Conservation (phyloP, 2,329 filamentous ascomycete species). For the Davidsoniella virescens region DNA sequence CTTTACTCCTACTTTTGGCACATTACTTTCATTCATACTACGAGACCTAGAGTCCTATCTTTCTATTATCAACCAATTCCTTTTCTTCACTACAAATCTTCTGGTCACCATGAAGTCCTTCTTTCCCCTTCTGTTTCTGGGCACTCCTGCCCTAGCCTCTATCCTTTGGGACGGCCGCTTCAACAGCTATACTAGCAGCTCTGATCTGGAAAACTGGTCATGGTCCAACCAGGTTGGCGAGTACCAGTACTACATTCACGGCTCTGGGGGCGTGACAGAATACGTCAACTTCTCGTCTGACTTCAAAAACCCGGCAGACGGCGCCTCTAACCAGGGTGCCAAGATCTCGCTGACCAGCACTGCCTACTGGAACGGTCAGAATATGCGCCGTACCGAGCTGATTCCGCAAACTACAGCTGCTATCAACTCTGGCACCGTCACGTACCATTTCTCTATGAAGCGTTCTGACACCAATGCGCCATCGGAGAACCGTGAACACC, state of each 20-base stretch:
- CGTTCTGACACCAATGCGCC: slow-evolving; percentile 43
- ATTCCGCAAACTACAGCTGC: slow-evolving; percentile 53
- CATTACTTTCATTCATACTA: slow-evolving; percentile 6
- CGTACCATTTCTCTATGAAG: slow-evolving; percentile 58
- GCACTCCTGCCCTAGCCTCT: slow-evolving; percentile 11
- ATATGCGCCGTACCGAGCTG: slow-evolving; percentile 56
- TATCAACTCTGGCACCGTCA: slow-evolving; percentile 50
- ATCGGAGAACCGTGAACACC: slow-evolving; percentile 47
- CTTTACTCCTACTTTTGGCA: not conserved
- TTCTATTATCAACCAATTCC: slow-evolving; percentile 10
- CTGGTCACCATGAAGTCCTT: slow-evolving; percentile 13
- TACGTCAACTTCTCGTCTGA: slow-evolving; percentile 45
- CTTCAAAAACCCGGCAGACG: slow-evolving; percentile 51
- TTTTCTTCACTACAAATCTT: slow-evolving; percentile 7
- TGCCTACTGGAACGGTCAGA: slow-evolving; percentile 56
- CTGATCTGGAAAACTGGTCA: slow-evolving; percentile 45
- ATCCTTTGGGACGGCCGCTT: slow-evolving; percentile 50
- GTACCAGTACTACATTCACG: slow-evolving; percentile 67
- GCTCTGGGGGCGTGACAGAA: slow-evolving; percentile 33
- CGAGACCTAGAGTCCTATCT: slow-evolving; percentile 6
- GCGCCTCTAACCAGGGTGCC: slow-evolving; percentile 43
- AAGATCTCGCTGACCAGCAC: slow-evolving; percentile 50
- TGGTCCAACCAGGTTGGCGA: slow-evolving; percentile 52
- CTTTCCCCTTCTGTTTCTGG: slow-evolving; percentile 4
- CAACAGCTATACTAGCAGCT: slow-evolving; percentile 37